These are phyloP conservation scores for Fusarium annulatum DNA, from an alignment of 2,329 filamentous ascomycete species.

Conservation along the genomic window DNA sequence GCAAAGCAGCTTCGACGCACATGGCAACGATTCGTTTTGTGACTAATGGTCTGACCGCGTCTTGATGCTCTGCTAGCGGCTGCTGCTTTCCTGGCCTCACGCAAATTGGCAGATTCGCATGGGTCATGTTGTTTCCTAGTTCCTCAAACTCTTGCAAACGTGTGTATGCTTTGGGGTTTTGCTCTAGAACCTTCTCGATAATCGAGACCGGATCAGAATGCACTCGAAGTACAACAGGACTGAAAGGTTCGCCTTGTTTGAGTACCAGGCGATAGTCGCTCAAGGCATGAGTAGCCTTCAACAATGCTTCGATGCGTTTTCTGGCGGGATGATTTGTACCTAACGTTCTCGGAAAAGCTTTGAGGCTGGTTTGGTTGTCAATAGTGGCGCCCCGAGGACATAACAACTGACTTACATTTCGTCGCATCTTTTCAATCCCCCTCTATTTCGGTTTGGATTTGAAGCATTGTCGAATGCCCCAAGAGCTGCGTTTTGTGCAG, in stretches of 20 bases:
- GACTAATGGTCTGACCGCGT: constrained; percentile 53
- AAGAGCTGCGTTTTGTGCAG: constrained; percentile 72
- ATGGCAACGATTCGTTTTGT: constrained; percentile 79
- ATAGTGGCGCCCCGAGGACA: neutral
- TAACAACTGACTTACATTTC: constrained; percentile 68
- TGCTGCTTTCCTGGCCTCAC: constrained; percentile 12
- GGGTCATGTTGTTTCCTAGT: constrained; percentile 74
- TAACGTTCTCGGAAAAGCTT: constrained; percentile 71
- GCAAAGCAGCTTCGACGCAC: constrained; percentile 81
- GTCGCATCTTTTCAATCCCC: constrained; percentile 80
- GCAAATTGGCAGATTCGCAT: constrained; percentile 60
- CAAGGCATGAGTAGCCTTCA: constrained; percentile 78
- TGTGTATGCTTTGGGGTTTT: constrained; percentile 80
- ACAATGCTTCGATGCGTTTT: constrained; percentile 69
- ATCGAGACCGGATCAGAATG: constrained; percentile 80
- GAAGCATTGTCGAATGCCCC: constrained; percentile 83
- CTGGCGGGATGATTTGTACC: constrained; percentile 61
- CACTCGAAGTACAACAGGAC: constrained; percentile 80
- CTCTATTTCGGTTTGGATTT: constrained; percentile 81
- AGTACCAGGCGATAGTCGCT: constrained; percentile 82
- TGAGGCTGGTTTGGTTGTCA: constrained; percentile 61
- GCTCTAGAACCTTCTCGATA: constrained; percentile 77
- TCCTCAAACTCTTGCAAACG: constrained; percentile 77
- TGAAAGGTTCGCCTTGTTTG: constrained; percentile 83
- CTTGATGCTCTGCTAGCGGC: constrained; percentile 38